These are phyloP conservation scores for Fusarium virguliforme DNA, from an alignment of 2,329 filamentous ascomycete species.

Conservation along the genomic window DNA sequence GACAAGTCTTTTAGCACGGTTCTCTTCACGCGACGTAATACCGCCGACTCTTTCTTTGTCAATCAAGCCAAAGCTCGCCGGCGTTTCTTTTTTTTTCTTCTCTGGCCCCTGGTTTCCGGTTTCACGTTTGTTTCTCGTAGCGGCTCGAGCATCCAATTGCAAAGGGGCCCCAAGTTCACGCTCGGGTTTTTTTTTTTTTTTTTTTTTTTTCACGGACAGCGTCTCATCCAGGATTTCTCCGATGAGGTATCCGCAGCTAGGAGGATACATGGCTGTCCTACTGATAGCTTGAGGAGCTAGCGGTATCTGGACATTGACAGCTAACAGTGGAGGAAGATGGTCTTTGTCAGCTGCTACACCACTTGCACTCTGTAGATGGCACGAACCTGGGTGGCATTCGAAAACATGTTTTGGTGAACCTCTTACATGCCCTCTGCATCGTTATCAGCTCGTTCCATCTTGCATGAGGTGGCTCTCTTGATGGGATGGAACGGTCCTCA, in stretches of 20 bases:
- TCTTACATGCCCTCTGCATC: not conserved
- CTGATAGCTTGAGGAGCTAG: not conserved
- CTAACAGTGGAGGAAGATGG: constrained; percentile 34
- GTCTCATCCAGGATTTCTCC: constrained; percentile 11
- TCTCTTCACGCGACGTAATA: constrained; percentile 11
- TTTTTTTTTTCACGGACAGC: constrained; percentile 1
- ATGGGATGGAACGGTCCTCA: constrained; percentile 4
- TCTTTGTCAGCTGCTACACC: not conserved
- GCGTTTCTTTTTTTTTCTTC: constrained; percentile 8
- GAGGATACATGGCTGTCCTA: constrained; percentile 21
- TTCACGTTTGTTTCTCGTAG: constrained; percentile 25
- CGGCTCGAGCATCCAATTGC: constrained; percentile 21
- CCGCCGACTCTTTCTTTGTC: constrained; percentile 7
- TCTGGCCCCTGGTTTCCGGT: constrained; percentile 19
- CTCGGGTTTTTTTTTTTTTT: not conserved
- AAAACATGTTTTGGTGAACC: not conserved
- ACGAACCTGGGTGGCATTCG: too few relatives aligned
- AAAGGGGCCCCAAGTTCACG: constrained; percentile 13
- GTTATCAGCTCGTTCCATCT: constrained; percentile 6
- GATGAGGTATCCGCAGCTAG: constrained; percentile 28
- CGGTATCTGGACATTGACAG: constrained; percentile 25
- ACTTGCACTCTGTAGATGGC: not conserved
- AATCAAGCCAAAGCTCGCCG: constrained; percentile 11
- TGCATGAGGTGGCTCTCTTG: not conserved
- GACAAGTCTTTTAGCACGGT: constrained; percentile 20